These are phyloP conservation scores for Chenopodium suecicum DNA, from an alignment of 148 eudicot species.

Conservation along the genomic window DNA sequence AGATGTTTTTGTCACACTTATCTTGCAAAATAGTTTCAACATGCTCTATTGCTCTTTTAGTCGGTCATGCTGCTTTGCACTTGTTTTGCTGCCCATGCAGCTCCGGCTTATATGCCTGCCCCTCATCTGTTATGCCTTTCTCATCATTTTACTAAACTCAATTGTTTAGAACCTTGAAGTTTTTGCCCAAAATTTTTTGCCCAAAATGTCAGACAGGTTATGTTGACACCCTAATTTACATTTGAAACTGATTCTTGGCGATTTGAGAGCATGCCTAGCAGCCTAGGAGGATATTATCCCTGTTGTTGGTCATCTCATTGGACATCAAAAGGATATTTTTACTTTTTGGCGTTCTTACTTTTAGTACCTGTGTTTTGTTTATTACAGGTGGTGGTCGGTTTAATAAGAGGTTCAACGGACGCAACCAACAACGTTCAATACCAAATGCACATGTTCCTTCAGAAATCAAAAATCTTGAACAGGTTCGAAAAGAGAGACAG, in stretches of 20 bases:
- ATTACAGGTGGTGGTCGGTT: slow-evolving; percentile 60
- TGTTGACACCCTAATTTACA: too few species aligned
- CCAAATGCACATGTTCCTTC: slow-evolving; percentile 89
- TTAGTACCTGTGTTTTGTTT: background rate
- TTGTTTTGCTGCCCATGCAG: background rate
- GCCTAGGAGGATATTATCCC: background rate
- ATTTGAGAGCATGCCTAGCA: background rate
- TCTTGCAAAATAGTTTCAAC: too few species aligned
- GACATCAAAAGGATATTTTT: background rate
- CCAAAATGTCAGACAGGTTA: background rate
- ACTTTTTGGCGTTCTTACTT: background rate
- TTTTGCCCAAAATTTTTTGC: background rate
- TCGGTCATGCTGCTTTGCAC: background rate
- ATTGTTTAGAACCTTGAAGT: background rate
- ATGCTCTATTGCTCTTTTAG: too few species aligned
- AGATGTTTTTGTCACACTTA: background rate
- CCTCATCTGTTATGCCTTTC: background rate
- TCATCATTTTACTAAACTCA: background rate
- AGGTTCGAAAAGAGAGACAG: slow-evolving; percentile 86
- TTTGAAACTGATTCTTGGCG: background rate
- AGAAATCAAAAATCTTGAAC: slow-evolving; percentile 77
- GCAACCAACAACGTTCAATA: slow-evolving; percentile 41
- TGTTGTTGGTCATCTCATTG: background rate
- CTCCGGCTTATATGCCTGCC: background rate
- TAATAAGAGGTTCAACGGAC: slow-evolving; percentile 55